Evolutionary conservation across 2,329 filamentous ascomycete species (phyloP).

Genomic region (Ilyonectria mors-panacis): DNA sequence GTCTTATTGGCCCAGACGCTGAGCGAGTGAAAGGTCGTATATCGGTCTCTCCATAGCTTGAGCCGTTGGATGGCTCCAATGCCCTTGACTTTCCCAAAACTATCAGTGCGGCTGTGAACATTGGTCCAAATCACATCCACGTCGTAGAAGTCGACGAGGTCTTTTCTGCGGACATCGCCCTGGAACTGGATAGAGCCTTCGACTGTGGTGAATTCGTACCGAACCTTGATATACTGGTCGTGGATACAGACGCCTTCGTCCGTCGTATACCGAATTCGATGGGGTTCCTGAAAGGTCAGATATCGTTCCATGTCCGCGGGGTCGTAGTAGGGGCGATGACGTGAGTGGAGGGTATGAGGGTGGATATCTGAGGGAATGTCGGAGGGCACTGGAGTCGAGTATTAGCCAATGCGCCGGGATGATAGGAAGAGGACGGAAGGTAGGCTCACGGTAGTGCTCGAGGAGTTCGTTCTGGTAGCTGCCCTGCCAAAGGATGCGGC

Average conservation of each 20-base stretch:
- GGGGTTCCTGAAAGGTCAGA: conserved; percentile 63
- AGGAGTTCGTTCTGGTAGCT: conserved; percentile 67
- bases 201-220: conserved; percentile 66
- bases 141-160: conserved; percentile 66
- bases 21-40: conserved; percentile 63
- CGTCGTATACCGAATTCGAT: conserved; percentile 64
- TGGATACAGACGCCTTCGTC: conserved; percentile 63
- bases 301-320: conserved; percentile 65
- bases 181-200: conserved; percentile 65
- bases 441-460: conserved; percentile 64
- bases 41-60: conserved; percentile 66
- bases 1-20: conserved; percentile 64
- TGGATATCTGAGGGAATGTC: conserved; percentile 61
- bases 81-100: conserved; percentile 65
- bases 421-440: conserved; percentile 18
- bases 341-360: conserved; percentile 65
- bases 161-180: conserved; percentile 63
- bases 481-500: conserved; percentile 67
- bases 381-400: conserved; percentile 58
- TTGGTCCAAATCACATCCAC: conserved; percentile 69
- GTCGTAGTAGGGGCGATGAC: conserved; percentile 66
- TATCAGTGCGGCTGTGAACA: conserved; percentile 63
- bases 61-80: conserved; percentile 67
- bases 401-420: conserved; percentile 25
- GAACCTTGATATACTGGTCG: conserved; percentile 63